Base-by-base conservation (phyloP, 2,329 filamentous ascomycete species). In the Aureobasidium sp. region DNA sequence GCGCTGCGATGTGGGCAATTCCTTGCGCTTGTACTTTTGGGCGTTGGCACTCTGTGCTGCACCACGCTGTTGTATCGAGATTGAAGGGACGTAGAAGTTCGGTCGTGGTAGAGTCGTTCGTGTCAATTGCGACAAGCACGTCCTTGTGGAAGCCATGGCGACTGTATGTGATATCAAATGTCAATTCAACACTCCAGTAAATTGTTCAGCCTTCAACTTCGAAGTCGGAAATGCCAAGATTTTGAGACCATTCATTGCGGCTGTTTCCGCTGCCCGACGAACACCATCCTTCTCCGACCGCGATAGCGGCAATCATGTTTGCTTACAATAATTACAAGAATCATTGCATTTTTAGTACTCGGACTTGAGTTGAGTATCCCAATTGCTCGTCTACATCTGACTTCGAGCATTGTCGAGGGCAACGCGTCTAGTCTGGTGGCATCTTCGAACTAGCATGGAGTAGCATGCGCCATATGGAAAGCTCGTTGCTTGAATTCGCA, bases 1-100 rank as follows among this genome's bases (percentile, higher is more conserved):
- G 69, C 81, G 79, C 75, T 82, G 86, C 74, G 81, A 83, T 76
- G 84, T 84, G 32, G 67, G 65, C 63, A 70, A 70, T 65, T 79
- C 78, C 71, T 77, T 78, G 24, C 73, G 70, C 63, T 73, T 73
- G 68, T 74, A 75, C 65, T 75, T 76, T 48, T 70, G 68, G 26
- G 73, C 71, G 66, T 76, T 77, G 66, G 67, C 68, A 61, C 71
- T 72, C 59, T 72, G 73, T 13, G 71, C 67, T 61, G 75, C 75
- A 67, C 69, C 72, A 70, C 76, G 76, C 65, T 75, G 66, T 61
- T 76, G 71, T 57, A 68, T 66, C 8, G 65, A 56, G 8, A 52
- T 55, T 36, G 66, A 59, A 43, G 59, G 47, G 20, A 46, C 24
- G 55, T 39, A 41, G 39, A 39, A 17, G 17, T 47, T 46, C n/a